A percentile compares a stretch with the other conserved stretches of the same genome.
phyloP scores from a whole-genome alignment of 2,329 filamentous ascomycete species.

The Truncatella angustata region DNA sequence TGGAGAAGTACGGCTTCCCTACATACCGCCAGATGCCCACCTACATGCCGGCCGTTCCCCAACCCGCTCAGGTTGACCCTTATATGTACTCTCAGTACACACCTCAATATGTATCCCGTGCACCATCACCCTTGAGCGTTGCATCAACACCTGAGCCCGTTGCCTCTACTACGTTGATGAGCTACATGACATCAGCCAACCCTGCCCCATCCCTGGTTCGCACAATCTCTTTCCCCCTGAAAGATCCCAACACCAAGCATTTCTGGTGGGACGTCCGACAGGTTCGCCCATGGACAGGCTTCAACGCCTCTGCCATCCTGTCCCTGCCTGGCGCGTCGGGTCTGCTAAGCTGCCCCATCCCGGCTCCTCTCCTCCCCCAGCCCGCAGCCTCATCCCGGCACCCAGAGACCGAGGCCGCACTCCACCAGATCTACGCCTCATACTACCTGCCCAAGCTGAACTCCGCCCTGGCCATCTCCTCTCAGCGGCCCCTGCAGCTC shows the following conservation, averaged over 20 bases:
- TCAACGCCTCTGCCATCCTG: constrained; percentile 70
- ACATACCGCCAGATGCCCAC: constrained; percentile 75
- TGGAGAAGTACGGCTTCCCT: constrained; percentile 77
- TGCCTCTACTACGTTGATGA: constrained; percentile 67
- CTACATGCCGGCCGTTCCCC: constrained; percentile 37
- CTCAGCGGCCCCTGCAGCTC: constrained; percentile 60
- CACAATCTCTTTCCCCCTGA: constrained; percentile 68
- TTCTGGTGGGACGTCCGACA: constrained; percentile 98
- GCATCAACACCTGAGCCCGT: constrained; percentile 43
- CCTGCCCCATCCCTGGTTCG: constrained; percentile 80
- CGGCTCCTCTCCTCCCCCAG: constrained; percentile 58
- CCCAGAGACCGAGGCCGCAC: constrained; percentile 74
- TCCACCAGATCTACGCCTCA: constrained; percentile 72
- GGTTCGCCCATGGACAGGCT: constrained; percentile 77
- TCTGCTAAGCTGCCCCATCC: constrained; percentile 69
- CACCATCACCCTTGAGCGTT: constrained; percentile 34
- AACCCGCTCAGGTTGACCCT: constrained; percentile 35
- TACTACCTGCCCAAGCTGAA: constrained; percentile 88
- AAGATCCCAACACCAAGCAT: constrained; percentile 70
- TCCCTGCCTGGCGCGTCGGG: constrained; percentile 69
- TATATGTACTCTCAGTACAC: constrained; percentile 47
- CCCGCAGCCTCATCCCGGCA: constrained; percentile 59
- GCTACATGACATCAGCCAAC: constrained; percentile 76
- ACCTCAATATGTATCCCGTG: constrained; percentile 46
- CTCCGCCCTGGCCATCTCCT: constrained; percentile 74